These are phyloP conservation scores for Candida quercuum DNA, from an alignment of 805 yeast genomes.

Conservation along the genomic window DNA sequence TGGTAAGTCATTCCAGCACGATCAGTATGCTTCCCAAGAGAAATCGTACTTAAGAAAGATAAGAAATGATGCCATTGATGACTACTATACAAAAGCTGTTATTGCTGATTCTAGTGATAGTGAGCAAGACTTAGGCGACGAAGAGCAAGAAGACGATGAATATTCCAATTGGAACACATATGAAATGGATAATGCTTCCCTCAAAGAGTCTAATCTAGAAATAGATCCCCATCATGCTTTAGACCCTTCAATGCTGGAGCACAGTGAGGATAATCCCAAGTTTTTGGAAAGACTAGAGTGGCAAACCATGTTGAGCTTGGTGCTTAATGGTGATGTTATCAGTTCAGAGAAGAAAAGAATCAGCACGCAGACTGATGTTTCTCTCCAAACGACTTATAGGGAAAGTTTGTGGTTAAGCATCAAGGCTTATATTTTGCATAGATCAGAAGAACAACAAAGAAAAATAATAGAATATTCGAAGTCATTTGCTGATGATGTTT, in stretches of 20 bases:
- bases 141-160: slow-evolving; percentile 26
- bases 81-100: slow-evolving; percentile 67
- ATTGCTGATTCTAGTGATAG: slow-evolving; percentile 34
- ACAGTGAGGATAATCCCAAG: slow-evolving; percentile 25
- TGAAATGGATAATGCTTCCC: slow-evolving; percentile 5
- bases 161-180: slow-evolving; percentile 7
- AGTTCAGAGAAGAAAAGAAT: slow-evolving; percentile 81
- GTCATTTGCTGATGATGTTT: slow-evolving; percentile 63
- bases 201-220: slow-evolving; percentile 39
- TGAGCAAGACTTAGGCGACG: slow-evolving; percentile 26
- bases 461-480: slow-evolving; percentile 64
- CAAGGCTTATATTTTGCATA: slow-evolving; percentile 72
- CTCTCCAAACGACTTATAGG: slow-evolving; percentile 49
- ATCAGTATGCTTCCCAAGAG: slow-evolving; percentile 48
- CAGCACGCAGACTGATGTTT: slow-evolving; percentile 46
- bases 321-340: slow-evolving; percentile 92
- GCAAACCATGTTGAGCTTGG: slow-evolving; percentile 91
- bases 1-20: slow-evolving; percentile 20
- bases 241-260: slow-evolving; percentile 15
- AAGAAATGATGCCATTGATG: slow-evolving; percentile 57
- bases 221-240: slow-evolving; percentile 36
- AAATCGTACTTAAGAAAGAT: slow-evolving; percentile 58
- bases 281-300: slow-evolving; percentile 83
- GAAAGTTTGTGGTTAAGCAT: slow-evolving; percentile 86
- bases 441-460: slow-evolving; percentile 75